Conservation (phyloP, 257 asterid genomes). For the Scutellaria baicalensis region DNA sequence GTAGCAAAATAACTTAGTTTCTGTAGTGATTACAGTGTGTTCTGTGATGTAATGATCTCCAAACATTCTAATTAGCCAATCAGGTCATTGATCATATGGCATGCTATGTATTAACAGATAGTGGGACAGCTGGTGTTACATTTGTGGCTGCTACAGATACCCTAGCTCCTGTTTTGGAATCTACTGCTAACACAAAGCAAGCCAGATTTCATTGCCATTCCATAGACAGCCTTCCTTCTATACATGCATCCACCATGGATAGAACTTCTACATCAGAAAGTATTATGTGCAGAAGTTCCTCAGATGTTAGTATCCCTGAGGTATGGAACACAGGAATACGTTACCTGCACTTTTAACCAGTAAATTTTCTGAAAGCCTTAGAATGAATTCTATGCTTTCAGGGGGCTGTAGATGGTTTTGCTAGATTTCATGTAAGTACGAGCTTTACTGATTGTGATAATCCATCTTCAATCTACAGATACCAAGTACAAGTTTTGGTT, state of each 20-base stretch:
- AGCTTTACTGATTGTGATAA: conserved; percentile 27
- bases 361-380: conserved; percentile 6
- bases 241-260: conserved; percentile 20
- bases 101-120: conserved; percentile 19
- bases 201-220: conserved; percentile 14
- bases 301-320: conserved; percentile 28
- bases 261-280: conserved; percentile 23
- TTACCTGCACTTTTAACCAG: conserved; percentile 11
- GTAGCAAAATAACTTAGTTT: neutral
- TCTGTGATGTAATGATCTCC: neutral
- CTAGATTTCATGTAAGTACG: conserved; percentile 17
- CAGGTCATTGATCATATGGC: conserved; percentile 2
- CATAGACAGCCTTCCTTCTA: conserved; percentile 7
- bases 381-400: conserved; percentile 17
- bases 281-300: conserved; percentile 20
- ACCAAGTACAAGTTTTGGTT: conserved; percentile 18
- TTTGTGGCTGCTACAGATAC: conserved; percentile 16
- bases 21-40: neutral
- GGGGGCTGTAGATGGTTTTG: conserved; percentile 21
- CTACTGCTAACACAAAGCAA: conserved; percentile 20
- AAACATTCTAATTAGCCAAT: neutral
- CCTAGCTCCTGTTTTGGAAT: conserved; percentile 21
- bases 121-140: conserved; percentile 21
- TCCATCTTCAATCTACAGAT: conserved; percentile 27
- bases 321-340: conserved; percentile 9